A percentile compares a stretch with the other conserved stretches of the same genome.
Evolutionary conservation across 2,329 filamentous ascomycete genomes (phyloP).

Genomic region (Camillea tinctor): DNA sequence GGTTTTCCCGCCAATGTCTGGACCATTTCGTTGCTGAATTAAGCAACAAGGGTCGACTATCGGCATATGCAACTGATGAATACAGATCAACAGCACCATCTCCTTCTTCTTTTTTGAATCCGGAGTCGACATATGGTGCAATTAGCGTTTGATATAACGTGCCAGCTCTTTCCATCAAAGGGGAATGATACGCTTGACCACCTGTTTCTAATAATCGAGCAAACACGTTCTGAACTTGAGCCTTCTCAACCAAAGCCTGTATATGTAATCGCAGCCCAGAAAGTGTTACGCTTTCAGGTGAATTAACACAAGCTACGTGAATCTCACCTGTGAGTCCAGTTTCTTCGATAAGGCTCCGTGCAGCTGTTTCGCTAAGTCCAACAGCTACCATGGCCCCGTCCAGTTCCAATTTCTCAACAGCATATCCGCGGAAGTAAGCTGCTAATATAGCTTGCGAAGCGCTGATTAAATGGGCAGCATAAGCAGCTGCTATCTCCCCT

Average conservation of each 20-base stretch:
- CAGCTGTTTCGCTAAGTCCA: neutral
- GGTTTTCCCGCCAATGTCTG: conserved; percentile 17
- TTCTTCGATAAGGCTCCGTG: neutral
- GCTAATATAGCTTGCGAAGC: conserved; percentile 13
- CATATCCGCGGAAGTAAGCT: conserved; percentile 21
- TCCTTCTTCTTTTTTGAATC: neutral
- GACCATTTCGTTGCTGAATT: neutral
- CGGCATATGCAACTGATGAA: conserved; percentile 10
- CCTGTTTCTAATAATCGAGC: neutral
- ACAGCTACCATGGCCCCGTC: conserved; percentile 25
- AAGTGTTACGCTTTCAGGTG: conserved; percentile 18
- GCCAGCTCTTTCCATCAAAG: conserved; percentile 15
- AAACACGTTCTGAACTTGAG: neutral
- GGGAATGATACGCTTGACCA: conserved; percentile 9
- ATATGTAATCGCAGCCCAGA: conserved; percentile 3
- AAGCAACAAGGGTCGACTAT: neutral
- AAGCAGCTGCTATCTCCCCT: conserved; percentile 43
- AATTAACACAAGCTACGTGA: conserved; percentile 21
- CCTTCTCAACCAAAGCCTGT: neutral
- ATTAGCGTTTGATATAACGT: conserved; percentile 14
- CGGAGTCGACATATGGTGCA: neutral
- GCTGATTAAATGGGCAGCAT: conserved; percentile 32
- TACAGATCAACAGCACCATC: conserved; percentile 7
- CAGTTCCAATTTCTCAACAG: neutral
- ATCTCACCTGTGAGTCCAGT: neutral